Conservation (phyloP, 106 monocot species). For the Posidonia australis region DNA sequence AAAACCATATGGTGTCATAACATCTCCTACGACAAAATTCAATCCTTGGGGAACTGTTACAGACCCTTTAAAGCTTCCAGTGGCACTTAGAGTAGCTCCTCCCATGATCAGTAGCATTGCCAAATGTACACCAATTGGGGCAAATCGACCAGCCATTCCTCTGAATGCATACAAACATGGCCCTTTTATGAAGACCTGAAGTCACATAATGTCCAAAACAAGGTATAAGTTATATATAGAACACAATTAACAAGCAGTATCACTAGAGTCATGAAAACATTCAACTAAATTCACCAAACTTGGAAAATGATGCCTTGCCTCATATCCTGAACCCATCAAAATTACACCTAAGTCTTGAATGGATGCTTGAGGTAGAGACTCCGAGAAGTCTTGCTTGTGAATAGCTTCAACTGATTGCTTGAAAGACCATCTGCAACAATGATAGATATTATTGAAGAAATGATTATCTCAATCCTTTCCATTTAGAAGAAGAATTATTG, state of each 20-base stretch:
- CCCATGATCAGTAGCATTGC: constrained; percentile 92
- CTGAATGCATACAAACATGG: constrained; percentile 88
- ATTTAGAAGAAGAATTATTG: neutral
- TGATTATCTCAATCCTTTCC: neutral
- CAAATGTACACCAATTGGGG: constrained; percentile 89
- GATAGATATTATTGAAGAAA: neutral
- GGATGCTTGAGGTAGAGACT: constrained; percentile 75
- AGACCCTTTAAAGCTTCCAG: constrained; percentile 82
- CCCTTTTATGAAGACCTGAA: constrained; percentile 77
- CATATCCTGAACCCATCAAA: constrained; percentile 86
- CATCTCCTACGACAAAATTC: constrained; percentile 86
- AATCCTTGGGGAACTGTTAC: constrained; percentile 89
- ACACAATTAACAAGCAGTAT: no score
- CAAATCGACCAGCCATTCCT: constrained; percentile 85
- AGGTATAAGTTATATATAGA: no score
- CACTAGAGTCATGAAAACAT: no score
- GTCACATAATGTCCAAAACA: no score
- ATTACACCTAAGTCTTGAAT: constrained; percentile 77
- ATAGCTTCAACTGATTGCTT: constrained; percentile 55
- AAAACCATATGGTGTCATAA: constrained; percentile 74
- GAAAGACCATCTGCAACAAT: constrained; percentile 79
- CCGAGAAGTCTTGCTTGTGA: constrained; percentile 69
- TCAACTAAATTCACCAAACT: no score
- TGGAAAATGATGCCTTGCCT: constrained; percentile 30
- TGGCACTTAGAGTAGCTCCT: constrained; percentile 75